Percentiles rank a stretch among this genome's conserved stretches.
Conservation (phyloP, 2,329 filamentous ascomycete species). For the Magnaporthiopsis rhizophila region DNA sequence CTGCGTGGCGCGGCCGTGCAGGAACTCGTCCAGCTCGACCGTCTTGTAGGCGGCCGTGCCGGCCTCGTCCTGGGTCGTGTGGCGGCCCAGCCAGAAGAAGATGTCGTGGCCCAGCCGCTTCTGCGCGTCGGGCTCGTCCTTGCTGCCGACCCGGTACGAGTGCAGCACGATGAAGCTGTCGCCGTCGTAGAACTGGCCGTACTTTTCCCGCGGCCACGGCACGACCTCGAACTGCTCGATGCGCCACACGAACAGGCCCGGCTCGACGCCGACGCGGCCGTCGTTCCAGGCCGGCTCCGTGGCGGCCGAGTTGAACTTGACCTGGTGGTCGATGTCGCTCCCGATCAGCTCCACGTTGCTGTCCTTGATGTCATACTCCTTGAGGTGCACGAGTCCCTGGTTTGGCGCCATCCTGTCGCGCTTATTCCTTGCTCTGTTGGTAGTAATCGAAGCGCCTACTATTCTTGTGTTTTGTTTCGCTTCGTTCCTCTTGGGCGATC, state of each 20-base stretch:
- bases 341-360: conserved; percentile 61
- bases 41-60: conserved; percentile 64
- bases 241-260: conserved; percentile 56
- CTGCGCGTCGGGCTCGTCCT: conserved; percentile 16
- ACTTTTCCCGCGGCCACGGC: conserved; percentile 46
- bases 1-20: conserved; percentile 53
- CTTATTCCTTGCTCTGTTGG: background rate
- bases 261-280: conserved; percentile 39
- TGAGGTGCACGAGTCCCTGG: conserved; percentile 52
- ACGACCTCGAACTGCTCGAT: conserved; percentile 61
- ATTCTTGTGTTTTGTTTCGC: background rate
- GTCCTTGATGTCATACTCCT: conserved; percentile 60
- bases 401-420: conserved; percentile 45
- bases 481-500: background rate
- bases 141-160: conserved; percentile 44
- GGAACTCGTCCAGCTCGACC: conserved; percentile 60
- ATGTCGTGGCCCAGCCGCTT: conserved; percentile 48
- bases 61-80: conserved; percentile 61
- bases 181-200: conserved; percentile 57
- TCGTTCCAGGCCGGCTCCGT: conserved; percentile 62
- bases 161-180: conserved; percentile 61
- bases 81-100: conserved; percentile 61
- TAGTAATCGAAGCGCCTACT: background rate
- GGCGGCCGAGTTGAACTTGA: conserved; percentile 58
- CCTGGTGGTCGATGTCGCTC: conserved; percentile 55